Evolutionary conservation across 805 yeast genomes (phyloP), one percentile per base, ranked within the genome.

Genomic region (Kazachstania kunashirensis): DNA sequence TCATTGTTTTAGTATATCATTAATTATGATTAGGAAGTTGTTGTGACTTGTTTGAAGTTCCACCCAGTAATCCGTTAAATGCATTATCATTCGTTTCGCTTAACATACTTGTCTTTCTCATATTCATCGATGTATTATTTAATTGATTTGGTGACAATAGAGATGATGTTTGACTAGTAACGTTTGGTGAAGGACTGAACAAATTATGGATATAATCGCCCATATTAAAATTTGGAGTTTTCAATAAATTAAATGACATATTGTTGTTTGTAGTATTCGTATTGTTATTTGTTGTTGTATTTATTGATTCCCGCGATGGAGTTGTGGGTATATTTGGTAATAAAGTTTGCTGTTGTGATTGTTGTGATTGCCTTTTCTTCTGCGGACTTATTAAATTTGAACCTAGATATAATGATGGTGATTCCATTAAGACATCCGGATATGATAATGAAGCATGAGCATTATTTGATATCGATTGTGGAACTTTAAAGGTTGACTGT

Each of bases 181-280:
- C 50, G 11, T 55, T 53, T 10, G 62, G 63, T 9, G 62, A 57
- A 10, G 63, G 63, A 34, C 60, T 53, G 45, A 58, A 58, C 10
- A 58, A 43, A 28, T 49, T 56, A 38, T 58, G 61, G n/a, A 58
- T 57, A 43, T 58, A 58, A 34, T 58, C 62, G 5, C 61, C 61
- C 60, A 58, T 57, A 43, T 53, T 55, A 34, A 58, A 58, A 33
- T 55, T 57, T 6, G 59, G 59, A 12, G 59, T 55, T 39, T 48
- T 52, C 16, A 54, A 36, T 9, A 55, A 35, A 26, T 43, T 40
- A 19, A 21, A 6, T 24, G 18, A 14, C 7, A 14, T 26, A 26
- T 26, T 26, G 12, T 26, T 26, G 29, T 6, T 16, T 32, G 11
- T 29, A n/a, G 24, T 21, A 9, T 8, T 31, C 10, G 12, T 28